phyloP scores from a whole-genome alignment of 805 yeast genomes.

The Monosporozyma yasuniensis region DNA sequence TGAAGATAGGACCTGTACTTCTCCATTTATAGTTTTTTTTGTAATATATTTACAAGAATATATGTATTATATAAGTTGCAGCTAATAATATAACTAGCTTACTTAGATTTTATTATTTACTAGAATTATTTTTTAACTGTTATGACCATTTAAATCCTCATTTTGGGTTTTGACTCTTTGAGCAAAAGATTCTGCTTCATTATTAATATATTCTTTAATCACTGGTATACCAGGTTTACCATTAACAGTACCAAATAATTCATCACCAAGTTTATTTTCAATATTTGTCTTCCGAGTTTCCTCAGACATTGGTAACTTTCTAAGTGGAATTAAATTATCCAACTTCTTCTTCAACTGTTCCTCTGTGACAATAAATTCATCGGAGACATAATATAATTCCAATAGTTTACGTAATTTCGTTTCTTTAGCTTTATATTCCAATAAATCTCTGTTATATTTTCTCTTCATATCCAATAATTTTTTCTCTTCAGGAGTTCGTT shows the following conservation, averaged over 20 bases:
- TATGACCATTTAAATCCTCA: neutral
- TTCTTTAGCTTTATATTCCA: conserved; percentile 45
- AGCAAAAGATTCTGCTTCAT: conserved; percentile 26
- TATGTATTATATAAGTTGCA: neutral
- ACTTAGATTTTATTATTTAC: neutral
- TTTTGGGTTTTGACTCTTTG: neutral
- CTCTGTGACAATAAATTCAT: conserved; percentile 64
- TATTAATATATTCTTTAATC: conserved; percentile 30
- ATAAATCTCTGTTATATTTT: conserved; percentile 52
- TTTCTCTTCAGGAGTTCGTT: conserved; percentile 62
- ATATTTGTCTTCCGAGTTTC: conserved; percentile 3
- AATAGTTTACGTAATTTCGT: conserved; percentile 49
- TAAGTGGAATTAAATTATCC: conserved; percentile 8
- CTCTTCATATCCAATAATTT: conserved; percentile 50
- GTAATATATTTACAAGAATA: conserved; percentile 2
- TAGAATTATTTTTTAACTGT: neutral
- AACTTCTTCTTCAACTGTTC: conserved; percentile 38
- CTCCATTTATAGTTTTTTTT: neutral
- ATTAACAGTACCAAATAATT: conserved; percentile 32
- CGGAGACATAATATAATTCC: conserved; percentile 63
- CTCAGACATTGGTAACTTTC: neutral
- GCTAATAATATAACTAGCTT: neutral
- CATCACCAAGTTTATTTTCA: conserved; percentile 26
- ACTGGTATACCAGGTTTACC: conserved; percentile 30
- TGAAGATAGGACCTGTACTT: neutral